These are phyloP conservation scores for Ophiostoma fasciatum DNA, from an alignment of 2,329 filamentous ascomycete species.

Conservation along the genomic window DNA sequence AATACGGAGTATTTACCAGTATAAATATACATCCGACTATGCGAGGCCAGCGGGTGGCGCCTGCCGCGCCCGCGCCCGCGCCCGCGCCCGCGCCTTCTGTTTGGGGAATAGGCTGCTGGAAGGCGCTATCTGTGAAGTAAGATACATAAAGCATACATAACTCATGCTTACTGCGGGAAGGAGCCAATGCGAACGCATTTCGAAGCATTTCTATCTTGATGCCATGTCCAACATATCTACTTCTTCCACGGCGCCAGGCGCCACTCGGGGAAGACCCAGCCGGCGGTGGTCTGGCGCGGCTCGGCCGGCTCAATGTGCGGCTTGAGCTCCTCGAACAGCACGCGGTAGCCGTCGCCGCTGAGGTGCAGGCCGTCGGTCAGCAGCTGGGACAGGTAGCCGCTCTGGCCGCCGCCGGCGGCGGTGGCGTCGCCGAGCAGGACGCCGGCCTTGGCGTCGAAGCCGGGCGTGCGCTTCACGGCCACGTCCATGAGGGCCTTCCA, in stretches of 20 bases:
- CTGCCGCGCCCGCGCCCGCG: too few species aligned
- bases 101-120: too few species aligned
- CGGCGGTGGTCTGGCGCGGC: constrained; percentile 20
- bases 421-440: constrained; percentile 34
- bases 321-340: constrained; percentile 34
- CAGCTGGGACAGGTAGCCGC: constrained; percentile 34
- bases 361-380: constrained; percentile 46
- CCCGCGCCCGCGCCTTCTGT: too few species aligned
- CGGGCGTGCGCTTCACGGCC: constrained; percentile 42
- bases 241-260: constrained; percentile 15
- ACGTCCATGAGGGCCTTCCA: constrained; percentile 64
- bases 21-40: too few species aligned
- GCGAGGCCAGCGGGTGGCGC: too few species aligned
- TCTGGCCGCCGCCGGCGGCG: constrained; percentile 23
- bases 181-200: background rate
- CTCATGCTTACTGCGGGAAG: too few species aligned
- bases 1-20: too few species aligned
- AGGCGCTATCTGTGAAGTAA: too few species aligned
- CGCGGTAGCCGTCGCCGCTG: constrained; percentile 35
- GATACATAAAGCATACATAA: background rate
- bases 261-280: constrained; percentile 34
- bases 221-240: too few species aligned
- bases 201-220: background rate
- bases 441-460: constrained; percentile 34
- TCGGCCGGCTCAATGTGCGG: constrained; percentile 33